These are phyloP conservation scores for Urtica urens DNA, from an alignment of 306 rosid genomes.

Conservation along the genomic window DNA sequence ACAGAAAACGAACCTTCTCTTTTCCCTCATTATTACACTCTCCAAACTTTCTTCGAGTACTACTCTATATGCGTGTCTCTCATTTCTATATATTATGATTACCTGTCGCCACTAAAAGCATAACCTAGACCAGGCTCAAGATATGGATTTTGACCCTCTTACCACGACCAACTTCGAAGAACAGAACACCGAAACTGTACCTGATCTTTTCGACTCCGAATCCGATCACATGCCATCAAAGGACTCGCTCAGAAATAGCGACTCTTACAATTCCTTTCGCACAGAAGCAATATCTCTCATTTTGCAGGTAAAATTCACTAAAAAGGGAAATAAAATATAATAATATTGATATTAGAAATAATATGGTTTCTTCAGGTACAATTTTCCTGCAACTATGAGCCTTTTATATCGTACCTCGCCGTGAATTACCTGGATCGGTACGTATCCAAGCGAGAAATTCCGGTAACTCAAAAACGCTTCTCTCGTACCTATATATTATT, in stretches of 20 bases:
- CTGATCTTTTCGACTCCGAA: slow-evolving; percentile 53
- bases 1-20: slow-evolving; percentile 59
- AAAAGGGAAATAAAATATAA: neutral
- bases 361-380: slow-evolving; percentile 20
- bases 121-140: no score
- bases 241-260: slow-evolving; percentile 19
- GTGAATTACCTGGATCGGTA: slow-evolving; percentile 55
- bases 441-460: slow-evolving; percentile 39
- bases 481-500: neutral
- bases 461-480: slow-evolving; percentile 26
- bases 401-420: slow-evolving; percentile 52
- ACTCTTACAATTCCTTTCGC: slow-evolving; percentile 23
- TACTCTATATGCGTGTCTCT: neutral
- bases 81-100: no score
- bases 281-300: slow-evolving; percentile 41
- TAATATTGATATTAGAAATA: neutral
- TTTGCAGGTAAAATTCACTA: slow-evolving; percentile 31
- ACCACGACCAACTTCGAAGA: slow-evolving; percentile 32
- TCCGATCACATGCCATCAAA: slow-evolving; percentile 39
- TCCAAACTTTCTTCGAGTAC: slow-evolving; percentile 17
- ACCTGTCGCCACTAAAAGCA: no score
- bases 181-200: slow-evolving; percentile 21
- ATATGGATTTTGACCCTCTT: slow-evolving; percentile 56
- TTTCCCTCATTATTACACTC: slow-evolving; percentile 37
- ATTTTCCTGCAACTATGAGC: slow-evolving; percentile 41